phyloP scores from a whole-genome alignment of 306 rosid species.

The Cucurbita pepo region DNA sequence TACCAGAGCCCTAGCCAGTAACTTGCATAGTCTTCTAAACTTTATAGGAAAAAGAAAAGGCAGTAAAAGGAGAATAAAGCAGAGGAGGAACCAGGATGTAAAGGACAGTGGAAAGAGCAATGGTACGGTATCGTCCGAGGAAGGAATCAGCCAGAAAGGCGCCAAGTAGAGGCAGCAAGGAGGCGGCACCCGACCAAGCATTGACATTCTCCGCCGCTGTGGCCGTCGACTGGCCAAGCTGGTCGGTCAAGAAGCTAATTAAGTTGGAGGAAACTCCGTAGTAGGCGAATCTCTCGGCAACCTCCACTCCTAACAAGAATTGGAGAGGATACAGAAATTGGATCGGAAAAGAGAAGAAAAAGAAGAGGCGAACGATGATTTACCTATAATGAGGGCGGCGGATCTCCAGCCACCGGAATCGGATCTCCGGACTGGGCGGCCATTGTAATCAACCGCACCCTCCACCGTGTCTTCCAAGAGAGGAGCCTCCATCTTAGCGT shows the following conservation, averaged over 20 bases:
- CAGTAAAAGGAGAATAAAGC: neutral
- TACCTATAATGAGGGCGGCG: conserved; percentile 27
- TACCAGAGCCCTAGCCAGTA: neutral
- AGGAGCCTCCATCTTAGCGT: neutral
- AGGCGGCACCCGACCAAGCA: conserved; percentile 23
- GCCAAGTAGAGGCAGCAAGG: conserved; percentile 23
- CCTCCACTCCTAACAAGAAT: conserved; percentile 19
- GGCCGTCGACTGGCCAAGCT: conserved; percentile 27
- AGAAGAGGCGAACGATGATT: neutral
- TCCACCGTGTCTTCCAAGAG: conserved; percentile 13
- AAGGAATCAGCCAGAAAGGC: conserved; percentile 30
- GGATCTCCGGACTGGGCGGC: conserved; percentile 8
- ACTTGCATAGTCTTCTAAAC: neutral
- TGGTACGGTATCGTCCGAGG: conserved; percentile 29
- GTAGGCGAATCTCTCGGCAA: conserved; percentile 37
- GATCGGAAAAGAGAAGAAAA: neutral
- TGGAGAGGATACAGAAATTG: neutral
- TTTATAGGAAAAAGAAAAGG: neutral
- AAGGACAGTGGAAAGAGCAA: conserved; percentile 15
- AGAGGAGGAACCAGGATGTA: conserved; percentile 22
- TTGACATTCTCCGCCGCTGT: conserved; percentile 23
- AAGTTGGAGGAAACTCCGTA: conserved; percentile 22
- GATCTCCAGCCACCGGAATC: conserved; percentile 38
- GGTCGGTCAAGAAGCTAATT: conserved; percentile 22
- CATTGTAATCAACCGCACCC: no score